Percentiles rank a stretch among this genome's conserved stretches.
Evolutionary conservation across 2,329 filamentous ascomycete genomes (phyloP).

Genomic region (Verticillium longisporum): DNA sequence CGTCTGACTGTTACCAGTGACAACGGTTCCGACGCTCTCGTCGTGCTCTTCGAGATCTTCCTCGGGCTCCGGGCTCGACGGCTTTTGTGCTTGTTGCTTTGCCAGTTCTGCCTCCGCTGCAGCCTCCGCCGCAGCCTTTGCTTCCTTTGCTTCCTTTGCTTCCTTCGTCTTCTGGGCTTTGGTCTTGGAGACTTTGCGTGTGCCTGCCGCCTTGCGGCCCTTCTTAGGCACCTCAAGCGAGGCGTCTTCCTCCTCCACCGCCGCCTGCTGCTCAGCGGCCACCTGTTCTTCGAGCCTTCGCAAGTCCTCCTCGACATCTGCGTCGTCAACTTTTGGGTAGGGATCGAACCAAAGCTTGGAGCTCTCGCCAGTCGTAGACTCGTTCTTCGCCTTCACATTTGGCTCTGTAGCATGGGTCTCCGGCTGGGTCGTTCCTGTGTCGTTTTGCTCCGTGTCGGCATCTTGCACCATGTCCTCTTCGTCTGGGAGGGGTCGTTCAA

Average conservation of each 20-base stretch:
- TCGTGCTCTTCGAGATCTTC: background rate
- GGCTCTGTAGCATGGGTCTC: constrained; percentile 19
- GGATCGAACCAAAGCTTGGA: constrained; percentile 35
- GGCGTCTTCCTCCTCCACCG: constrained; percentile 7
- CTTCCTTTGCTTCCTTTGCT: constrained; percentile 7
- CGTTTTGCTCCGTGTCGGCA: constrained; percentile 36
- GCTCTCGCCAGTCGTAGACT: constrained; percentile 11
- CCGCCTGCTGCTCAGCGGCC: constrained; percentile 13
- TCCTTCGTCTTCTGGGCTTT: constrained; percentile 37
- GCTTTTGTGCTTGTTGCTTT: background rate
- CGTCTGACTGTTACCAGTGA: constrained; percentile 15
- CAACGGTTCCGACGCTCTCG: constrained; percentile 21
- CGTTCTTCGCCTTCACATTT: constrained; percentile 19
- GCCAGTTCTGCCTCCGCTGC: background rate
- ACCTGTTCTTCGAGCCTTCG: constrained; percentile 42
- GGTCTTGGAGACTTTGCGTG: constrained; percentile 44
- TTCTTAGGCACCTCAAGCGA: constrained; percentile 44
- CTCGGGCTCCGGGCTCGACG: background rate
- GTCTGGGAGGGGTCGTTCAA: constrained; percentile 49
- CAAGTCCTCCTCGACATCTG: constrained; percentile 43
- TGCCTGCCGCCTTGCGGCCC: constrained; percentile 40
- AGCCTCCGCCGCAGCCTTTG: background rate
- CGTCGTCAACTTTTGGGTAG: constrained; percentile 36
- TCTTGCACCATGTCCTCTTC: constrained; percentile 42
- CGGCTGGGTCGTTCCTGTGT: no score